These are phyloP conservation scores for Fusarium sp. DNA, from an alignment of 2,329 filamentous ascomycete species.

Conservation along the genomic window DNA sequence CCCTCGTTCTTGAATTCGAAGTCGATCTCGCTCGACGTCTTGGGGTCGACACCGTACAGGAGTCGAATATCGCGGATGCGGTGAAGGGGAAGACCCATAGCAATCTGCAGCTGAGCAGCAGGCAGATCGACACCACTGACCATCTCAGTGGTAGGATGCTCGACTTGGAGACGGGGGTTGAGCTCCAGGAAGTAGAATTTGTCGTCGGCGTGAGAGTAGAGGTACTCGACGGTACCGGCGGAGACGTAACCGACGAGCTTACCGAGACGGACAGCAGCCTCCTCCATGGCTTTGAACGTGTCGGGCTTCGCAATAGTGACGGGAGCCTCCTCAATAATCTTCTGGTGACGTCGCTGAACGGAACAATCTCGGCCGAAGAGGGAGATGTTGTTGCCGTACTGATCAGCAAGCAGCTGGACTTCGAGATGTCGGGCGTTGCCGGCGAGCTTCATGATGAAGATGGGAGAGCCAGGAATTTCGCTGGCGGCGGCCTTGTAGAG, in stretches of 20 bases:
- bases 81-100: slow-evolving; percentile 97
- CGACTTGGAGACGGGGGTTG: slow-evolving; percentile 98
- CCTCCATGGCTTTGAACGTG: slow-evolving; percentile 97
- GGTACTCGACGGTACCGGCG: slow-evolving; percentile 97
- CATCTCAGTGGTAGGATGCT: slow-evolving; percentile 99
- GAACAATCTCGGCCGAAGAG: slow-evolving; percentile 99
- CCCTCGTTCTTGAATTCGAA: slow-evolving; percentile 93
- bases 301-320: slow-evolving; percentile 92
- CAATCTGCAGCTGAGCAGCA: slow-evolving; percentile 96
- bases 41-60: slow-evolving; percentile 94
- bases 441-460: slow-evolving; percentile 99
- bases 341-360: slow-evolving; percentile 97
- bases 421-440: slow-evolving; percentile 97
- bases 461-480: slow-evolving; percentile 97
- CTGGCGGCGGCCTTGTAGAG: slow-evolving; percentile 96
- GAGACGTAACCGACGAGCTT: slow-evolving; percentile 97
- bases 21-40: slow-evolving; percentile 87
- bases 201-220: slow-evolving; percentile 97
- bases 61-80: slow-evolving; percentile 95
- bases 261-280: slow-evolving; percentile 92
- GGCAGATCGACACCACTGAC: slow-evolving; percentile 97
- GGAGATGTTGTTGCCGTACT: slow-evolving; percentile 99
- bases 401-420: slow-evolving; percentile 95
- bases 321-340: slow-evolving; percentile 99
- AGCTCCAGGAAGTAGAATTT: slow-evolving; percentile 99